Base-by-base conservation (phyloP, 495 filamentous ascomycete species). In the Rhizodiscina lignyota region DNA sequence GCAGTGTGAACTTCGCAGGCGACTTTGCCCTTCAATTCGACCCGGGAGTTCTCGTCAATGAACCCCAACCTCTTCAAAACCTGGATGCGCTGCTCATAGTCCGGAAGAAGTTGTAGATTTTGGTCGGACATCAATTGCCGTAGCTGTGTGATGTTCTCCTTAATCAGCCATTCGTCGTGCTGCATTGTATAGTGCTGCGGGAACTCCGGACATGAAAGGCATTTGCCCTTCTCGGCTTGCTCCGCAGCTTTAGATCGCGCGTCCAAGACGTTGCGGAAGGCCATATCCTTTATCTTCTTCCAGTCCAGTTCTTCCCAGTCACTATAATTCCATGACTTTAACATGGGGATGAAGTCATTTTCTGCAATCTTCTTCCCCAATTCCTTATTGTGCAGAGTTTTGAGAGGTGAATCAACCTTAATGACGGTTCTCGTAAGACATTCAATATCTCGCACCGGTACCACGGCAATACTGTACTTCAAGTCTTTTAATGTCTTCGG, bases 1-100 rank as follows among this genome's bases (percentile, higher is more conserved):
- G 87, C 84, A 3, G 87, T 94, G 60, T 96, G 91, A 43, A 74
- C 67, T 55, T 97, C 89, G 60, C 89, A 97, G 13, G 89, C 89
- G 21, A 97, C 89, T 58, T 94, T 93, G 54, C 89, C 89, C 60
- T 97, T 97, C 41, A 97, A 66, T 58, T 86, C 78, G 21, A 96
- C 87, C 30, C 84, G 72, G 22, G 68, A 74, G 30, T 74, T 68
- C 1, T 75, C 72, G 55, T 96, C 89, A 36, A 96, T 77, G 44
- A 96, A 97, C 2, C 71, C 73, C 8, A 97, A 65, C 42, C 94
- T 87, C 51, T 81, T 83, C 31, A 97, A 66, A 0, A 96, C 89
- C 31, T 76, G 72, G 40, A 94, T 81, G 24, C 89, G 77, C 58
- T 96, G 91, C 51, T 94, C 81, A 49, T 97, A 97, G 58, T 97